phyloP scores from a whole-genome alignment of 352 stramenopile species.

The Phytophthora megakarya region DNA sequence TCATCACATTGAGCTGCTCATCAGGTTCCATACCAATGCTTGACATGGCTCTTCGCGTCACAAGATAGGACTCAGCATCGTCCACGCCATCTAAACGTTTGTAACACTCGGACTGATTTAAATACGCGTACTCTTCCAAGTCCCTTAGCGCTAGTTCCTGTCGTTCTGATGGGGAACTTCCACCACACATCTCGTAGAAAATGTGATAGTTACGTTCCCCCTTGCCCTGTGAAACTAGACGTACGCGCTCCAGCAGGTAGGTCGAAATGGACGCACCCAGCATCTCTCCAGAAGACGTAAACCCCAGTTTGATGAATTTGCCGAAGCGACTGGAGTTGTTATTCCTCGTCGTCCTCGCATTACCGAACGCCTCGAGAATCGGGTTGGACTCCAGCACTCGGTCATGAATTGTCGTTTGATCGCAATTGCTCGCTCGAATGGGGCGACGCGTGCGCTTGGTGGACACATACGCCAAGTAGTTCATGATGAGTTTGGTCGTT shows the following conservation, averaged over 20 bases:
- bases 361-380: slow-evolving; percentile 96
- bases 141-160: slow-evolving; percentile 50
- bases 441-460: slow-evolving; percentile 38
- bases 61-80: slow-evolving; percentile 77
- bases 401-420: slow-evolving; percentile 72
- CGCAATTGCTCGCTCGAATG: slow-evolving; percentile 30
- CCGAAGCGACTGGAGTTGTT: slow-evolving; percentile 97
- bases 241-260: slow-evolving; percentile 96
- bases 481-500: slow-evolving; percentile 97
- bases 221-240: slow-evolving; percentile 92
- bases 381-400: slow-evolving; percentile 95
- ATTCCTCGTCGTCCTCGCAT: slow-evolving; percentile 95
- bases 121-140: slow-evolving; percentile 76
- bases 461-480: slow-evolving; percentile 93
- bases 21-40: slow-evolving; percentile 78
- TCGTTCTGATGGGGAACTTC: slow-evolving; percentile 63
- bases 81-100: slow-evolving; percentile 76
- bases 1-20: slow-evolving; percentile 84
- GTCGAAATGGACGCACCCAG: slow-evolving; percentile 86
- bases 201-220: slow-evolving; percentile 98
- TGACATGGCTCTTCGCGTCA: slow-evolving; percentile 81
- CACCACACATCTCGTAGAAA: slow-evolving; percentile 96
- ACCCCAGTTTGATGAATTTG: slow-evolving; percentile 97
- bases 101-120: slow-evolving; percentile 83
- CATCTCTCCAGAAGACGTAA: slow-evolving; percentile 77